phyloP scores from a whole-genome alignment of 306 rosid genomes.

The Macrotyloma uniflorum region DNA sequence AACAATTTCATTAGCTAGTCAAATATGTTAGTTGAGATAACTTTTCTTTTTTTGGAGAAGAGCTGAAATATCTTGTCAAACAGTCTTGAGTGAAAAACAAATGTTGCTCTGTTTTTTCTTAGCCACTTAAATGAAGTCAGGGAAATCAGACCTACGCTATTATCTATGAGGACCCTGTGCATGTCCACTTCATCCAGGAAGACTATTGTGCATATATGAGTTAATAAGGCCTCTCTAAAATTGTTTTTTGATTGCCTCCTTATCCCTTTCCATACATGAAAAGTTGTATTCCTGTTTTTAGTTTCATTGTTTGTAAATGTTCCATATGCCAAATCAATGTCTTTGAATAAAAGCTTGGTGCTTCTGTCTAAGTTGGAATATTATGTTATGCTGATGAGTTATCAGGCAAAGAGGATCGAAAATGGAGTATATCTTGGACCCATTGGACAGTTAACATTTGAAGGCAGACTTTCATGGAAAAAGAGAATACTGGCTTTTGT shows the following conservation, averaged over 20 bases:
- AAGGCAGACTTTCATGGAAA: constrained; percentile 86
- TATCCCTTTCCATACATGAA: constrained; percentile 5
- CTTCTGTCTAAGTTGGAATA: constrained; percentile 35
- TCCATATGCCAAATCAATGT: constrained; percentile 19
- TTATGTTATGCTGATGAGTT: constrained; percentile 42
- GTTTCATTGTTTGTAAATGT: constrained; percentile 16
- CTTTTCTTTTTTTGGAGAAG: too few relatives aligned
- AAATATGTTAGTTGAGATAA: neutral
- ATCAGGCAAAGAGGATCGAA: constrained; percentile 88
- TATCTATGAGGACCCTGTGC: too few relatives aligned
- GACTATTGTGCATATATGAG: too few relatives aligned
- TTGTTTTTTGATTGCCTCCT: neutral
- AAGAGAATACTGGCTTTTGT: constrained; percentile 75
- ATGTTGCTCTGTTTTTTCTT: neutral
- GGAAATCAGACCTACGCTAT: too few relatives aligned
- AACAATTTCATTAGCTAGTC: neutral
- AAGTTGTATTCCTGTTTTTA: neutral
- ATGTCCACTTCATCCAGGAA: too few relatives aligned
- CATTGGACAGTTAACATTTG: constrained; percentile 85
- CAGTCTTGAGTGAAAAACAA: neutral
- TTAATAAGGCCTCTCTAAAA: neutral
- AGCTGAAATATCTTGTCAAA: neutral
- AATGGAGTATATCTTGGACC: constrained; percentile 92
- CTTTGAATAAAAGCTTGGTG: constrained; percentile 6
- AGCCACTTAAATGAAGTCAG: neutral